Percentiles rank a stretch among this genome's conserved stretches.
Evolutionary conservation across 2,329 filamentous ascomycete species (phyloP).

Genomic region (Exophiala sideris): DNA sequence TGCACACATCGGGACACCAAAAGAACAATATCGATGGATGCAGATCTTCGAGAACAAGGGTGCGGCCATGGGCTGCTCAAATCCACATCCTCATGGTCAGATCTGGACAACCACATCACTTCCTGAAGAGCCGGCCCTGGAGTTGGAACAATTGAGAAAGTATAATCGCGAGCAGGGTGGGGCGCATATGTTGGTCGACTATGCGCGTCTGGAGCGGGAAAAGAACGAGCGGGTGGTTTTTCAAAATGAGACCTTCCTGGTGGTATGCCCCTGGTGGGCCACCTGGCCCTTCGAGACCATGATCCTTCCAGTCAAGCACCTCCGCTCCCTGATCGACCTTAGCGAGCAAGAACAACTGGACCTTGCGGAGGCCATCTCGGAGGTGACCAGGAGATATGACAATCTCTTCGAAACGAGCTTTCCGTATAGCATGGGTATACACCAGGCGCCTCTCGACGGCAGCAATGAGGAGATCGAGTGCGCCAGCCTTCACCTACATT

Average conservation of each 20-base stretch:
- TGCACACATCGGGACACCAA: slow-evolving; percentile 52
- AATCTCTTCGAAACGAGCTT: slow-evolving; percentile 97
- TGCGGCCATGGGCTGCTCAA: slow-evolving; percentile 95
- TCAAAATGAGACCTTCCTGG: slow-evolving; percentile 78
- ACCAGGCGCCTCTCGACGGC: slow-evolving; percentile 86
- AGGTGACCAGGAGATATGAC: slow-evolving; percentile 88
- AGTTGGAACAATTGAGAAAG: slow-evolving; percentile 72
- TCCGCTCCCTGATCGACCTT: slow-evolving; percentile 80
- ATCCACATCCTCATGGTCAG: slow-evolving; percentile 95
- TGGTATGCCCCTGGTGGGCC: slow-evolving; percentile 96
- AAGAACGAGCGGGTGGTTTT: slow-evolving; percentile 85
- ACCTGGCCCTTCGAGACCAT: slow-evolving; percentile 96
- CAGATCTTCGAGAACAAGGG: slow-evolving; percentile 99
- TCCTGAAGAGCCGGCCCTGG: slow-evolving; percentile 81
- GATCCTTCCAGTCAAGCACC: slow-evolving; percentile 78
- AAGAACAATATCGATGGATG: slow-evolving; percentile 88
- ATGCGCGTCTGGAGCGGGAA: slow-evolving; percentile 74
- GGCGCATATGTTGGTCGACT: slow-evolving; percentile 77
- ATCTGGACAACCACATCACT: slow-evolving; percentile 90
- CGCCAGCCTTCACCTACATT: slow-evolving; percentile 94
- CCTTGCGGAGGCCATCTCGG: slow-evolving; percentile 79
- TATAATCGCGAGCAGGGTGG: slow-evolving; percentile 72
- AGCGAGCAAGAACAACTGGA: slow-evolving; percentile 64
- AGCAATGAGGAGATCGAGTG: slow-evolving; percentile 78
- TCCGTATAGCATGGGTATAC: slow-evolving; percentile 94